phyloP scores from a whole-genome alignment of 1,139 yeast genomes.

The Debaryomyces coudertii region DNA sequence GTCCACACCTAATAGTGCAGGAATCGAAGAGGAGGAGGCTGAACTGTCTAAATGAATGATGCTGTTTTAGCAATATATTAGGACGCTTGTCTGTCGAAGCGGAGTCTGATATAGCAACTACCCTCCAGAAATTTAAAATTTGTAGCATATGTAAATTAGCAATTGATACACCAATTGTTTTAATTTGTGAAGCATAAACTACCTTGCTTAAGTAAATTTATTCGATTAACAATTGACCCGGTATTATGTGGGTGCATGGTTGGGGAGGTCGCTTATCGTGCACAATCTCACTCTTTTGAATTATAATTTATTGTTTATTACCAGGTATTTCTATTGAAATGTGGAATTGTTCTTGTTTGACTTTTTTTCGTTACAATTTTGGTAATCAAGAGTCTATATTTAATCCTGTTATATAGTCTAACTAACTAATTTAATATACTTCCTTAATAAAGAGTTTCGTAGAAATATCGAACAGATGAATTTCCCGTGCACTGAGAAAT shows the following conservation, averaged over 20 bases:
- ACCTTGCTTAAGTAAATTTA: too few relatives aligned
- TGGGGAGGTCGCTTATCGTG: neutral
- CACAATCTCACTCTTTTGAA: neutral
- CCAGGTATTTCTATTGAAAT: neutral
- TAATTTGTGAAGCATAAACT: too few relatives aligned
- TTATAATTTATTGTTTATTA: neutral
- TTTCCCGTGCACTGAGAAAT: slow-evolving; percentile 2
- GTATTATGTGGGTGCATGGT: neutral
- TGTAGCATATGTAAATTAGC: too few relatives aligned
- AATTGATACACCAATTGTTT: too few relatives aligned
- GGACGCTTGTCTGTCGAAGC: neutral
- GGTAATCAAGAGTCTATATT: neutral
- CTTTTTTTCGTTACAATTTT: neutral
- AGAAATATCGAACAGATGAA: too few relatives aligned
- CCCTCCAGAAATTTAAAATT: too few relatives aligned
- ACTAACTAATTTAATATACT: neutral
- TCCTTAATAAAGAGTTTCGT: neutral
- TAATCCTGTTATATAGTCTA: slow-evolving; percentile 2
- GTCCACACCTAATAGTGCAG: slow-evolving; percentile 31
- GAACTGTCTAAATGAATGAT: slow-evolving; percentile 2
- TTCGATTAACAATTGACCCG: too few relatives aligned
- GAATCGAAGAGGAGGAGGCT: slow-evolving; percentile 24
- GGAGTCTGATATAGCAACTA: neutral
- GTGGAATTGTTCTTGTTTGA: neutral
- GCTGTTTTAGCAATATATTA: neutral